These are phyloP conservation scores for Termitomyces sp. DNA, from an alignment of 768 basidiomycete species.

Conservation along the genomic window DNA sequence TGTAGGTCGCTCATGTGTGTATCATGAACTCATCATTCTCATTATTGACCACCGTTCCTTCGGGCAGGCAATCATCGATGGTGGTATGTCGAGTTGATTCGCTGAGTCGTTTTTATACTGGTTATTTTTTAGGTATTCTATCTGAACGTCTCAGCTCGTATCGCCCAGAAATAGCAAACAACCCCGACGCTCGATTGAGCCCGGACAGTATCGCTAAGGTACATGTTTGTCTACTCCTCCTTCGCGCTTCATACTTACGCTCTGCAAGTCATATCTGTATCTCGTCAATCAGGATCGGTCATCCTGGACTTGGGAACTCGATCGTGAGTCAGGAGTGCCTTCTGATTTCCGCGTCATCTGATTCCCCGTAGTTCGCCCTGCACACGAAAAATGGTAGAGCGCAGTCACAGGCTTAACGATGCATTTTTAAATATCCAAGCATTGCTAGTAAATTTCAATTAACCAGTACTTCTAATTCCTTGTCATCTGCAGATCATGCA, in stretches of 20 bases:
- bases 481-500: not conserved
- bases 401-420: not conserved
- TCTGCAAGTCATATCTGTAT: slow-evolving; percentile 52
- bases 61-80: slow-evolving; percentile 62
- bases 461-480: no score
- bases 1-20: slow-evolving; percentile 62
- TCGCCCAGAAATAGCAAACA: slow-evolving; percentile 32
- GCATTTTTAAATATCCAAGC: not conserved
- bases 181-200: slow-evolving; percentile 42
- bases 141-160: slow-evolving; percentile 23
- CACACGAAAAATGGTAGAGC: slow-evolving; percentile 38
- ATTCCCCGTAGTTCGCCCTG: slow-evolving; percentile 30
- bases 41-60: not conserved
- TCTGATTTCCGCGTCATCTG: not conserved
- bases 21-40: not conserved
- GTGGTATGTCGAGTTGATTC: slow-evolving; percentile 26
- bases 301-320: slow-evolving; percentile 77
- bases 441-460: not conserved
- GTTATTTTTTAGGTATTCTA: slow-evolving; percentile 24
- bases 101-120: not conserved
- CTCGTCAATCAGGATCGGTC: slow-evolving; percentile 66
- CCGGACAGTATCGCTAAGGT: slow-evolving; percentile 72
- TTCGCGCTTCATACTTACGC: not conserved
- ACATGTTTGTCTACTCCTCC: slow-evolving; percentile 10
- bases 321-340: slow-evolving; percentile 42